phyloP scores from a whole-genome alignment of 78 protist genomes.

The Bodo saltans region DNA sequence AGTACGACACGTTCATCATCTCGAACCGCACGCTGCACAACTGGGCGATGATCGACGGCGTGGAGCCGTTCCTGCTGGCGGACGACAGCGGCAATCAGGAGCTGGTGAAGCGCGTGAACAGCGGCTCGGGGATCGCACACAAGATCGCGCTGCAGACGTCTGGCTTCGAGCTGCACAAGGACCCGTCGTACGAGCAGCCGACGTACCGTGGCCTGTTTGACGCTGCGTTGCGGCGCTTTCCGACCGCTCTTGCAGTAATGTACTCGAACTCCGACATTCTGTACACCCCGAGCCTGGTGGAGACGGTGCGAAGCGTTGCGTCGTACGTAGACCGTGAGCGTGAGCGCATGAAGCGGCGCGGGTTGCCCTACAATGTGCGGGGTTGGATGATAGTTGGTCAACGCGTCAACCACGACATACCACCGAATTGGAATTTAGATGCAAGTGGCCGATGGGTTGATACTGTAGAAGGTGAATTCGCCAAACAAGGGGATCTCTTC shows the following conservation, averaged over 20 bases:
- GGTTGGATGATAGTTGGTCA: background rate
- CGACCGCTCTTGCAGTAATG: background rate
- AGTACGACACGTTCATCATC: background rate
- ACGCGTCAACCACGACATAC: background rate
- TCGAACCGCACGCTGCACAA: background rate
- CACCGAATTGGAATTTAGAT: background rate
- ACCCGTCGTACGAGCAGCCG: background rate
- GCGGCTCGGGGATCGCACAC: background rate
- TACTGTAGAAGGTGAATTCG: background rate
- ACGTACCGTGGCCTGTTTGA: conserved; percentile 15
- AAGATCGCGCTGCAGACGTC: background rate
- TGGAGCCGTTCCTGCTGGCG: background rate
- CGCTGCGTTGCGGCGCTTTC: background rate
- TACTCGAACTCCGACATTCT: conserved; percentile 1
- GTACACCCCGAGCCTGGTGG: conserved; percentile 24
- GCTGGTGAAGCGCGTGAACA: background rate
- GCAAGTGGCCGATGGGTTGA: background rate
- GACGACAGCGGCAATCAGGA: background rate
- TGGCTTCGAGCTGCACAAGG: background rate
- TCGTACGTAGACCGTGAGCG: background rate
- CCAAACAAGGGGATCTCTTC: background rate
- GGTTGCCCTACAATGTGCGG: background rate
- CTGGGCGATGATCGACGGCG: background rate
- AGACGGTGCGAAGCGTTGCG: conserved; percentile 7
- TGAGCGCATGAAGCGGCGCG: background rate